These are phyloP conservation scores for Ilyonectria destructans DNA, from an alignment of 2,329 filamentous ascomycete species.

Conservation along the genomic window DNA sequence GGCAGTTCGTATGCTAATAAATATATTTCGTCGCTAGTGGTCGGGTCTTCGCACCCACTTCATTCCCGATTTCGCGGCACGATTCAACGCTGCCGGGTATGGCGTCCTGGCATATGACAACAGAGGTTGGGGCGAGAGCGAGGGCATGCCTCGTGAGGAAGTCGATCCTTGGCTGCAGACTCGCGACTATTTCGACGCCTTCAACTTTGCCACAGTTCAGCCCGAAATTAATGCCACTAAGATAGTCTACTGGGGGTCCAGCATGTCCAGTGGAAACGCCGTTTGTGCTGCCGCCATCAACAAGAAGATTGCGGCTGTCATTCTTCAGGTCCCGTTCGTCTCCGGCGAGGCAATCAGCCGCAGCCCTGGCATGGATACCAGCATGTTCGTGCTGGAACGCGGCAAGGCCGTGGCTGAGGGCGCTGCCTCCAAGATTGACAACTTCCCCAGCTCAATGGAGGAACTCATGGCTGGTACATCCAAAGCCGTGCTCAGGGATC, in stretches of 20 bases:
- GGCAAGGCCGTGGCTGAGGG: neutral
- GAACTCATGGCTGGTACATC: neutral
- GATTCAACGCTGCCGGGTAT: slow-evolving; percentile 6
- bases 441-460: neutral
- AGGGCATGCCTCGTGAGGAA: slow-evolving; percentile 1
- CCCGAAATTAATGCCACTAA: neutral
- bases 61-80: neutral
- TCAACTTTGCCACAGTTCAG: neutral
- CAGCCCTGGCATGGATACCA: neutral
- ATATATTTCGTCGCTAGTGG: neutral
- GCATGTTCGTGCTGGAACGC: neutral
- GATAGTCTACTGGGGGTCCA: slow-evolving; percentile 5
- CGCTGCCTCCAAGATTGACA: neutral
- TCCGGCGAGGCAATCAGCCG: neutral
- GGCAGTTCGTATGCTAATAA: neutral
- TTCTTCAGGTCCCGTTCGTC: slow-evolving; percentile 3
- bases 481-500: neutral
- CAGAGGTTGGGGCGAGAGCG: slow-evolving; percentile 4
- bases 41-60: neutral
- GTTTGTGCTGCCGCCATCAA: slow-evolving; percentile 4
- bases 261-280: slow-evolving; percentile 5
- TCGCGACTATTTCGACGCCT: slow-evolving; percentile 1
- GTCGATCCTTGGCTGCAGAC: slow-evolving; percentile 4
- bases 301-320: neutral
- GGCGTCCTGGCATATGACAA: slow-evolving; percentile 11